Evolutionary conservation across 2,329 filamentous ascomycete species (phyloP).

Genomic region (Penicillium sp.): DNA sequence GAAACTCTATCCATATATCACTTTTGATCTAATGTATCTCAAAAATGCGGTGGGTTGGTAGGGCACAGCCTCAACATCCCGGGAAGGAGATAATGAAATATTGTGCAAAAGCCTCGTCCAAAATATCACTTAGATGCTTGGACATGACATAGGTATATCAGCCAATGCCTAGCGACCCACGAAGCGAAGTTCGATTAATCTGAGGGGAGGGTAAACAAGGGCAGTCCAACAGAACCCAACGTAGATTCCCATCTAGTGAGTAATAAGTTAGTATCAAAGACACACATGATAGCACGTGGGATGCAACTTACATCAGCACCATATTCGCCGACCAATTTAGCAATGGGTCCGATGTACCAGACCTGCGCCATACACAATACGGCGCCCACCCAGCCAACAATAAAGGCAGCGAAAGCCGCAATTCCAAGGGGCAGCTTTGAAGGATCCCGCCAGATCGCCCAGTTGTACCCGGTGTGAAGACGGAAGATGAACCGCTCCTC

Average conservation of each 20-base stretch:
- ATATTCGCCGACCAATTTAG: constrained; percentile 55
- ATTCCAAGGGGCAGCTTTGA: constrained; percentile 60
- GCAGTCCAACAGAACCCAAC: constrained; percentile 61
- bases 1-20: background rate
- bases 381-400: constrained; percentile 64
- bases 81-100: background rate
- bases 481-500: constrained; percentile 63
- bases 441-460: constrained; percentile 60
- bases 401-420: constrained; percentile 60
- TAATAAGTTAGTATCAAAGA: constrained; percentile 10
- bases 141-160: background rate
- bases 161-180: constrained; percentile 43
- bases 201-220: constrained; percentile 55
- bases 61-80: background rate
- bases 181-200: constrained; percentile 52
- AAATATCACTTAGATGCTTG: background rate
- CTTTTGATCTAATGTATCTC: background rate
- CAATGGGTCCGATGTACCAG: constrained; percentile 66
- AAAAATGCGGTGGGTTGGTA: background rate
- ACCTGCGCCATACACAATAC: constrained; percentile 68
- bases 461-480: constrained; percentile 53
- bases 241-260: constrained; percentile 54
- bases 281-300: background rate
- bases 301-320: constrained; percentile 54
- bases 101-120: background rate